These are phyloP conservation scores for Collariella sp. DNA, from an alignment of 495 filamentous ascomycete genomes.

Conservation along the genomic window DNA sequence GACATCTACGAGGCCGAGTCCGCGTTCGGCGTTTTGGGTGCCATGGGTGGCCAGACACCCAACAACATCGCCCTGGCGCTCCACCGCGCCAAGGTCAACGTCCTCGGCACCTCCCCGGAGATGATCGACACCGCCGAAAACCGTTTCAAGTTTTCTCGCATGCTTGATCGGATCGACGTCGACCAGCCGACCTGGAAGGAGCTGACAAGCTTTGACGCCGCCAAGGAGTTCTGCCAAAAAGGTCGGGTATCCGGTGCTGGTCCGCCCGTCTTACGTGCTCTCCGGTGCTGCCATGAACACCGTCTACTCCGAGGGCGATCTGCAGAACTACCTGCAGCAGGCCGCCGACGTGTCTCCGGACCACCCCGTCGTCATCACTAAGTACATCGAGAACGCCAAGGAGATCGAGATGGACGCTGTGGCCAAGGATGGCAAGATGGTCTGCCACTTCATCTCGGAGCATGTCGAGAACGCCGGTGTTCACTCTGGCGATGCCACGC, in stretches of 20 bases:
- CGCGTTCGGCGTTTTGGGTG: conserved; percentile 85
- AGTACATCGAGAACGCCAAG: conserved; percentile 95
- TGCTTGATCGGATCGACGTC: conserved; percentile 90
- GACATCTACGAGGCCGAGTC: conserved; percentile 91
- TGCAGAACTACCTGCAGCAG: conserved; percentile 80
- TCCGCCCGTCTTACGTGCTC: conserved; percentile 90
- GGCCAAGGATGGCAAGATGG: conserved; percentile 72
- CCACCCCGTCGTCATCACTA: conserved; percentile 95
- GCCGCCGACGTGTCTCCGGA: conserved; percentile 88
- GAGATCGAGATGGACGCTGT: conserved; percentile 98
- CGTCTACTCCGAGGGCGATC: conserved; percentile 77
- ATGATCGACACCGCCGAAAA: conserved; percentile 99
- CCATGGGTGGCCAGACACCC: conserved; percentile 96
- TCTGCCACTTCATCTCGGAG: conserved; percentile 91
- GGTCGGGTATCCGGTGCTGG: conserved; percentile 86
- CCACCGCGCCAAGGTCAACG: conserved; percentile 78
- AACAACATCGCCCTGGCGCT: conserved; percentile 96
- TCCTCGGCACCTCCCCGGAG: conserved; percentile 91
- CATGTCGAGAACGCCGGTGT: conserved; percentile 96
- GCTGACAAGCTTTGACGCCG: conserved; percentile 80
- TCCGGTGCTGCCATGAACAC: conserved; percentile 98
- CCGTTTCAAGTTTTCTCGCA: conserved; percentile 95
- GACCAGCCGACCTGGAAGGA: conserved; percentile 99
- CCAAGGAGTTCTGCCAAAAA: conserved; percentile 71
- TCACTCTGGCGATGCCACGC: conserved; percentile 89